A percentile compares a stretch with the other conserved stretches of the same genome.
These are phyloP conservation scores for Collybia sp. DNA, from an alignment of 768 basidiomycete species.

Conservation along the genomic window DNA sequence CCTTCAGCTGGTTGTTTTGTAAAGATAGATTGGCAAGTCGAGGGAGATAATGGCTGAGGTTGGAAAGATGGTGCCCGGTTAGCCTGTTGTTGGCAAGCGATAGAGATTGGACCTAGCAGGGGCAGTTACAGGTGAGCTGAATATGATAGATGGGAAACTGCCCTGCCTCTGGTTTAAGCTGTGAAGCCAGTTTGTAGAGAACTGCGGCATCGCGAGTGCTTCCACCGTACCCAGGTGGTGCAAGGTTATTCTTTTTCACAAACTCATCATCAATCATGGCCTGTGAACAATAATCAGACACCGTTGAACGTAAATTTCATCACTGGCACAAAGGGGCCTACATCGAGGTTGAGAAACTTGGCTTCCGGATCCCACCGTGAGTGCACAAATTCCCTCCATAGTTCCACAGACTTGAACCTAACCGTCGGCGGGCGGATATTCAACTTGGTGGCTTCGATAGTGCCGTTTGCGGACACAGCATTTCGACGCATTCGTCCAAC, in stretches of 20 bases:
- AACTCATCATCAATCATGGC: constrained; percentile 75
- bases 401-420: constrained; percentile 42
- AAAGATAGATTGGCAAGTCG: constrained; percentile 75
- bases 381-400: constrained; percentile 74
- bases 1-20: constrained; percentile 68
- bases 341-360: constrained; percentile 79
- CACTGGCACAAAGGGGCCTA: constrained; percentile 30
- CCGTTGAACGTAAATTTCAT: no score
- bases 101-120: constrained; percentile 63
- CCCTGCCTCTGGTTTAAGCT: constrained; percentile 68
- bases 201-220: constrained; percentile 67
- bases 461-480: constrained; percentile 31
- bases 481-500: constrained; percentile 59
- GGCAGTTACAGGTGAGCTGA: constrained; percentile 5
- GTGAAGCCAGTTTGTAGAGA: constrained; percentile 82
- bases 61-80: constrained; percentile 52
- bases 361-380: constrained; percentile 67
- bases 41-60: constrained; percentile 72
- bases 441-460: constrained; percentile 6
- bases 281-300: constrained; percentile 29
- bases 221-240: constrained; percentile 68
- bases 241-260: constrained; percentile 65
- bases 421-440: constrained; percentile 1
- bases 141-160: not conserved
- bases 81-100: constrained; percentile 77